Conservation (phyloP, 108 stramenopile species). For the Hondaea fermentalgiana region DNA sequence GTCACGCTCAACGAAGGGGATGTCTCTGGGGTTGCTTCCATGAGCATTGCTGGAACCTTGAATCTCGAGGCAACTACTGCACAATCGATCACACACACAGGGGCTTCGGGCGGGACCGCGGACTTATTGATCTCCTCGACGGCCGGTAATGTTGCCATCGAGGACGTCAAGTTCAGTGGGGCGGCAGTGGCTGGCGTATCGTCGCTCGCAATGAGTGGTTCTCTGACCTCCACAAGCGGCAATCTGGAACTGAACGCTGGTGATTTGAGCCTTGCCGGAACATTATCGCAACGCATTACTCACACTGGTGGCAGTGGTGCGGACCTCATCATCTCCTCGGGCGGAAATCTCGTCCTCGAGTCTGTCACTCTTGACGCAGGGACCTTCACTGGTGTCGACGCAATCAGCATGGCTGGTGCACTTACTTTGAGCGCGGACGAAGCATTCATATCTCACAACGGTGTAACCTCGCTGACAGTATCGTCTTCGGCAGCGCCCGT, state of each 20-base stretch:
- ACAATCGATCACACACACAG: neutral
- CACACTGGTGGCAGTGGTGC: neutral
- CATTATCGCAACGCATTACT: neutral
- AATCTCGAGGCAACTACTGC: neutral
- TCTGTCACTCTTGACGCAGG: neutral
- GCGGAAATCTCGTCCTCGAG: neutral
- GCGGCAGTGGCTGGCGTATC: neutral
- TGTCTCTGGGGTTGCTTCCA: neutral
- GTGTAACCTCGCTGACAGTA: neutral
- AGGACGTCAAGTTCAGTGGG: neutral
- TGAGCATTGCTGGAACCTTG: neutral
- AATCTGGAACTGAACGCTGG: neutral
- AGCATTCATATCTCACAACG: neutral
- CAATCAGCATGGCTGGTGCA: neutral
- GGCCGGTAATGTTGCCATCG: neutral
- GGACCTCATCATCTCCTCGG: neutral
- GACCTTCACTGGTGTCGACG: neutral
- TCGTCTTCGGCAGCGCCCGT: neutral
- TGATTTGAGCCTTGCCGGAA: neutral
- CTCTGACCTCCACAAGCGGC: neutral
- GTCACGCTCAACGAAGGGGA: neutral
- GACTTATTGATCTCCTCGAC: neutral
- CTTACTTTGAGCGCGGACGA: neutral
- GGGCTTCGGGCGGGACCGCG: neutral
- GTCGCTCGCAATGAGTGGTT: neutral